phyloP scores from a whole-genome alignment of 176 grass and related monocot species.

The Oryza meyeriana region DNA sequence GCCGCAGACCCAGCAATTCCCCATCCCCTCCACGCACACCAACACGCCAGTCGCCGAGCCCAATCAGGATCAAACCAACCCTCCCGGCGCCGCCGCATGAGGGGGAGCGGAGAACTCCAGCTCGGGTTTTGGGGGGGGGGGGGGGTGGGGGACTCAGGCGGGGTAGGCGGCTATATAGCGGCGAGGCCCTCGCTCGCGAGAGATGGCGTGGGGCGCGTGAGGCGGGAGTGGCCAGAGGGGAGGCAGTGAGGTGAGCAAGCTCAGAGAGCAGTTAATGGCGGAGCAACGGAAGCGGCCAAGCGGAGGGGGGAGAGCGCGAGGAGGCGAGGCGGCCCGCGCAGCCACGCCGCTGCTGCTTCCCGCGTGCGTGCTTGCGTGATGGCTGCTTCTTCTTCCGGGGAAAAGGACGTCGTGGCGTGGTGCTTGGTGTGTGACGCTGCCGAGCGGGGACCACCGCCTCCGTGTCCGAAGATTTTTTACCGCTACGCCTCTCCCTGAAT shows the following conservation, averaged over 20 bases:
- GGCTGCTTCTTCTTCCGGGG: neutral
- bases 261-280: conserved; percentile 39
- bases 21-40: conserved; percentile 42
- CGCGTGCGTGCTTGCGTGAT: too few relatives aligned
- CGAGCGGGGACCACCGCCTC: neutral
- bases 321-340: neutral
- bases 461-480: neutral
- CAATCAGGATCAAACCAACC: neutral
- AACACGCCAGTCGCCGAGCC: neutral
- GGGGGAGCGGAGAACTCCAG: neutral
- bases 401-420: too few relatives aligned
- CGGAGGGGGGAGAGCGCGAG: neutral
- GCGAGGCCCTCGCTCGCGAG: too few relatives aligned
- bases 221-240: neutral
- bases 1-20: conserved; percentile 75
- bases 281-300: conserved; percentile 27
- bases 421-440: neutral
- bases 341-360: conserved; percentile 13
- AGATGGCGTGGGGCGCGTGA: conserved; percentile 26
- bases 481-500: too few relatives aligned
- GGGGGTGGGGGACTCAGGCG: too few relatives aligned
- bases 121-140: conserved; percentile 31
- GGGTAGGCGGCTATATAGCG: neutral
- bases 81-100: neutral
- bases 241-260: neutral